Base-by-base conservation (phyloP, 2,329 filamentous ascomycete species). In the Aureobasidium melanogenum region DNA sequence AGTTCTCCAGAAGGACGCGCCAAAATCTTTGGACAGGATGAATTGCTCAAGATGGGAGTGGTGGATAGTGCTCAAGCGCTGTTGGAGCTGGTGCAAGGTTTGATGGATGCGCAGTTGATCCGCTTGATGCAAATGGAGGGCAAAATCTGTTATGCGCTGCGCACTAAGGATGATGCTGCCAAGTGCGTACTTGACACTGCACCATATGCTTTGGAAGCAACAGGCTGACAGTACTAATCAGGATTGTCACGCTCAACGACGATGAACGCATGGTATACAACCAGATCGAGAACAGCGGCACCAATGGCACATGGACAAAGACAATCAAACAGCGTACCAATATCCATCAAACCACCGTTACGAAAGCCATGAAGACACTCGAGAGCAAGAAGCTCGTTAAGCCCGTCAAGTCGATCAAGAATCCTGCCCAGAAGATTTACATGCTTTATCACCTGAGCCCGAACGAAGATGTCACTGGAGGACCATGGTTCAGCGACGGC, bases 381-480 rank as follows among this genome's bases (percentile, higher is more conserved):
- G 89, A 95, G 73, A 78, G 81, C 41, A 92, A 91, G 72, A 85
- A 86, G 38, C 85, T 95, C 71, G 91, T 99, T 73, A 88, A 89
- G 69, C 85, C 87, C 62, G 91, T 97, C 76, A 94, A 93, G 76
- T 94, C 88, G 73, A 91, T 96, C 75, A 91, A 96, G 76, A 87
- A 89, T 70, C 90, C 91, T 30, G 89, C 87, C 66, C 88, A 94
- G 72, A 96, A 96, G 76, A 96, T 96, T 83, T 99, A 94, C 80
- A 96, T 99, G 82, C 87, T 96, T 70, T 85, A 87, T 59, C 87
- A 87, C 64, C 83, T 99, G 63, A 84, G 86, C 12, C 93, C 94
- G 0, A 90, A 88, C 59, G 92, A 97, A 64, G 88, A 94, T 64
- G 89, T 95, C 50, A 96, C 91, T 0, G 94, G 94, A 51, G 94